Conservation (phyloP, 495 filamentous ascomycete genomes). For the Daldinia childiae region DNA sequence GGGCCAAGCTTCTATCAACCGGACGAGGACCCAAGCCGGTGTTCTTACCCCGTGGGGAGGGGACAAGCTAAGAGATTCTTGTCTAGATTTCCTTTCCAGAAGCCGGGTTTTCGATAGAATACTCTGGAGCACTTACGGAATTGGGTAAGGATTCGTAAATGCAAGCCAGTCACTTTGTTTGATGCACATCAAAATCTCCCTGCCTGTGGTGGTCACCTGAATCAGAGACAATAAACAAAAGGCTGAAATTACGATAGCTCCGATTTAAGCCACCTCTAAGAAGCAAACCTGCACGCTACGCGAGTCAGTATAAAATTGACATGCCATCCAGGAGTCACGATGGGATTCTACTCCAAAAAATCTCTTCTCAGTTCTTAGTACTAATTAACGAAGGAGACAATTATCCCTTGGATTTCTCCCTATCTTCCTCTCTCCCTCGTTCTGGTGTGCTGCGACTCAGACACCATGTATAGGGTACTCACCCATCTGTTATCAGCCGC, state of each 20-base stretch:
- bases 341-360: background rate
- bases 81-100: slow-evolving; percentile 16
- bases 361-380: background rate
- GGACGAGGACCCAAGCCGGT: slow-evolving; percentile 19
- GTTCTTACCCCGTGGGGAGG: slow-evolving; percentile 27
- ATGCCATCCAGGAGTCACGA: background rate
- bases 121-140: slow-evolving; percentile 25
- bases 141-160: slow-evolving; percentile 18
- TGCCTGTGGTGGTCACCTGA: slow-evolving; percentile 20
- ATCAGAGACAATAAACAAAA: background rate
- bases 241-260: background rate
- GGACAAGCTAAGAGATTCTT: slow-evolving; percentile 10
- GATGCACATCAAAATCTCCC: background rate
- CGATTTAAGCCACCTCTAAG: no score
- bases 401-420: background rate
- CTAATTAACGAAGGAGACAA: slow-evolving; percentile 4
- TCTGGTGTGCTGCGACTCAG: background rate
- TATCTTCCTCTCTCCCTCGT: background rate
- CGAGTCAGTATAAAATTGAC: slow-evolving; percentile 26
- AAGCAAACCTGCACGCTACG: background rate
- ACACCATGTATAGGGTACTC: slow-evolving; percentile 38
- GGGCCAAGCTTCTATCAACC: slow-evolving; percentile 21
- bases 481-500: slow-evolving; percentile 40
- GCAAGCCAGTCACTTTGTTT: slow-evolving; percentile 5
- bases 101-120: slow-evolving; percentile 12